Percentiles rank a stretch among this genome's conserved stretches.
These are phyloP conservation scores for Aspergillus ochraceoroseus DNA, from an alignment of 2,329 filamentous ascomycete genomes.

Conservation along the genomic window DNA sequence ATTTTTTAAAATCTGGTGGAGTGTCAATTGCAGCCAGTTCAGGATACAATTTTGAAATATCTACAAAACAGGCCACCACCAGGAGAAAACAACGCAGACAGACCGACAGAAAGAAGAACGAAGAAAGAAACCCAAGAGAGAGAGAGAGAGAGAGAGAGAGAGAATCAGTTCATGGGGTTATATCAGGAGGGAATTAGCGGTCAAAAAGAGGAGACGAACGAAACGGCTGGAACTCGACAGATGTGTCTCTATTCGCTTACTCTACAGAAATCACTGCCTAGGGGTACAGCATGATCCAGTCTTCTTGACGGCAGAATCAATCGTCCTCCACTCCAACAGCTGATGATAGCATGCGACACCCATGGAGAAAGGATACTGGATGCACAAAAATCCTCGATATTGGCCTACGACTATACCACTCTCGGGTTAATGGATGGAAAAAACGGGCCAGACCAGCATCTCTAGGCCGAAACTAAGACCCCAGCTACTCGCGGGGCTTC, in stretches of 20 bases:
- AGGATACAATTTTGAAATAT: too few relatives aligned
- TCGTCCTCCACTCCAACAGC: neutral
- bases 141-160: neutral
- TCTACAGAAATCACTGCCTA: too few relatives aligned
- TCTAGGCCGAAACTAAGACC: neutral
- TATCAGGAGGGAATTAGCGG: conserved; percentile 9
- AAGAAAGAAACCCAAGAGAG: neutral
- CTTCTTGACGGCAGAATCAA: too few relatives aligned
- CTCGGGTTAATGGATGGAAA: conserved; percentile 1
- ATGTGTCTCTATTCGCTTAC: neutral
- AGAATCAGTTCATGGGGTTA: neutral
- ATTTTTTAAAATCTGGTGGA: too few relatives aligned
- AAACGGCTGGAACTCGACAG: conserved; percentile 2
- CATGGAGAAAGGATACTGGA: neutral
- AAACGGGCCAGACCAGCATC: neutral
- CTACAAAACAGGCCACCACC: too few relatives aligned
- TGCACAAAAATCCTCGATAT: neutral
- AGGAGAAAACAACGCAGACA: too few relatives aligned
- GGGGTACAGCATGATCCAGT: too few relatives aligned
- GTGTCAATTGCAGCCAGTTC: neutral
- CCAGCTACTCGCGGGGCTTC: too few relatives aligned
- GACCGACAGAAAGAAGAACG: neutral
- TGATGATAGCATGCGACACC: neutral
- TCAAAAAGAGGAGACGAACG: conserved; percentile 7
- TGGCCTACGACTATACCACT: neutral